Base-by-base conservation (phyloP, 345 rosid species). In the Salix caprea region DNA sequence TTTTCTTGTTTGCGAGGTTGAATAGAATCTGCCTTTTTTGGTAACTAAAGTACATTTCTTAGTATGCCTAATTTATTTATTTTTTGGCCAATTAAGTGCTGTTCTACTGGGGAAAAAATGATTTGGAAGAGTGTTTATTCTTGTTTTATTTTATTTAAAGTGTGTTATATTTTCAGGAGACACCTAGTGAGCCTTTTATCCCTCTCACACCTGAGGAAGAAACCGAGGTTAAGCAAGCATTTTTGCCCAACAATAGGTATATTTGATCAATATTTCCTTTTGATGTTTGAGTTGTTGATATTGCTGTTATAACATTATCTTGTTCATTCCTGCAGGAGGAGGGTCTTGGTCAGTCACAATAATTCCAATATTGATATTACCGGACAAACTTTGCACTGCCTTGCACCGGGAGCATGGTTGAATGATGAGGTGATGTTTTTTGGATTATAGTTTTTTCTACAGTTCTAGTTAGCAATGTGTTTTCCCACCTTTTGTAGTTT, bases 401-500 rank as follows among this genome's bases (percentile, higher is more conserved):
- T 96, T 48, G 80, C 79, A 79, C 96, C 99, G 21, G 77, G 84
- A 19, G 84, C 82, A 78, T 96, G 98, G 99, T 85, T 96, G 86
- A 96, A 96, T 78, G 99, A 96, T 81, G 99, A 96, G 98, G 99
- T 96, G 73, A 56, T 74, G 15, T 54, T 75, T 34, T 70, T 26
- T 60, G 68, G 2, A 58, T 19, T 76, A 60, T 74, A 56, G 64
- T 36, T 18, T 48, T 62, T 42, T 9, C 74, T 60, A 67, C 69
- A 23, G 71, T 40, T 39, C 18, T 37, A 4, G 13, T 56, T 8
- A n/a, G 28, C 28, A 56, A 56, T 56, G 28, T 56, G 62, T 58
- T 54, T 54, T 58, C 62, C 62, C 26, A 58, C 62, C 10, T 58
- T n/a, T 1, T 58, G 28, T 58, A 58, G 62, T 4, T 58, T 58